A percentile compares a stretch with the other conserved stretches of the same genome.
Evolutionary conservation across 495 filamentous ascomycete genomes (phyloP).

Genomic region (Hyaloscypha finlandica): DNA sequence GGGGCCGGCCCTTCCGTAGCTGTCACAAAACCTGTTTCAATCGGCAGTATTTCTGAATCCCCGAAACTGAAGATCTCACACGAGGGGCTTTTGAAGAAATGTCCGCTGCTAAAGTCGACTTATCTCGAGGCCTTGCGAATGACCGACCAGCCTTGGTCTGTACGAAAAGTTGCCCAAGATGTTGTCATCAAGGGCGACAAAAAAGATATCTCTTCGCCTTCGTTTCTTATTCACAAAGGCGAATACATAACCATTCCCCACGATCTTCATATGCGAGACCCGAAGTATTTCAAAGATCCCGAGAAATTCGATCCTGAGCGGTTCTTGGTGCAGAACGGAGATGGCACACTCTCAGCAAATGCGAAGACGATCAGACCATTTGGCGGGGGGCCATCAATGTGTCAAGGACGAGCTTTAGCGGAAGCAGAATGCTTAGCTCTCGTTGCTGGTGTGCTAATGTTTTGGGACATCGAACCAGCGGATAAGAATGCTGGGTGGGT

Average conservation of each 20-base stretch:
- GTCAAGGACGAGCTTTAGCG: slow-evolving; percentile 38
- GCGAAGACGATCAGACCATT: slow-evolving; percentile 44
- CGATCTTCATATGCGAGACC: slow-evolving; percentile 51
- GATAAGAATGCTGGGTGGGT: slow-evolving; percentile 32
- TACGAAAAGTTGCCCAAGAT: slow-evolving; percentile 24
- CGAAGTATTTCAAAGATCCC: slow-evolving; percentile 49
- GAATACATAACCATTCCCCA: slow-evolving; percentile 51
- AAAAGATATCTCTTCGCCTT: not conserved
- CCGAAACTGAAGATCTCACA: slow-evolving; percentile 50
- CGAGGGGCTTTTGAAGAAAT: slow-evolving; percentile 45
- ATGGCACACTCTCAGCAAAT: slow-evolving; percentile 33
- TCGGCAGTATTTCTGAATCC: slow-evolving; percentile 57
- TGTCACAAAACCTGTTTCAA: slow-evolving; percentile 45
- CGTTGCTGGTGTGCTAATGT: slow-evolving; percentile 39
- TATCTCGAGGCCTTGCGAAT: slow-evolving; percentile 58
- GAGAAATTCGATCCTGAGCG: slow-evolving; percentile 53
- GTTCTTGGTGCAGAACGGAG: slow-evolving; percentile 46
- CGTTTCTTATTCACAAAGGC: slow-evolving; percentile 50
- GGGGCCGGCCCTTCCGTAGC: slow-evolving; percentile 39
- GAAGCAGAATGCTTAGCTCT: slow-evolving; percentile 40
- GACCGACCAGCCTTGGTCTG: slow-evolving; percentile 47
- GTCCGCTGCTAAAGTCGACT: slow-evolving; percentile 53
- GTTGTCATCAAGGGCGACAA: slow-evolving; percentile 18
- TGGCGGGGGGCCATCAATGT: slow-evolving; percentile 39
- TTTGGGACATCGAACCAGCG: slow-evolving; percentile 43